Evolutionary conservation across 129 eudicot species (phyloP).

Genomic region (Chrysanthemum makinoi): DNA sequence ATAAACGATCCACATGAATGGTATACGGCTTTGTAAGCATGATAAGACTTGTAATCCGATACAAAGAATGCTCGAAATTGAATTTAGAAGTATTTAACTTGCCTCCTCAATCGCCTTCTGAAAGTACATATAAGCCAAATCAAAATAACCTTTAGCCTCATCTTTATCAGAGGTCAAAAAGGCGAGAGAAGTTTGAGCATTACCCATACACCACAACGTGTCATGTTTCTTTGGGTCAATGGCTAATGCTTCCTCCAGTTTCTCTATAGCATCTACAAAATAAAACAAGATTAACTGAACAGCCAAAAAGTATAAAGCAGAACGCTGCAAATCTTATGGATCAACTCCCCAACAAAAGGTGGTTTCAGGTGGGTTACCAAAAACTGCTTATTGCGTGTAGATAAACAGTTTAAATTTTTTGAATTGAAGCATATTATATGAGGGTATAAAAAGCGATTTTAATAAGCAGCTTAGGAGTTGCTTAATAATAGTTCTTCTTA

Average conservation of each 20-base stretch:
- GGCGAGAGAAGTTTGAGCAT: constrained; percentile 74
- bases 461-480: no score
- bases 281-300: no score
- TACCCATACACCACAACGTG: constrained; percentile 79
- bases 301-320: no score
- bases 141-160: constrained; percentile 68
- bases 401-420: no score
- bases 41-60: neutral
- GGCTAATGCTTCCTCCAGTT: constrained; percentile 72
- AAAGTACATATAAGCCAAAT: constrained; percentile 59
- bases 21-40: neutral
- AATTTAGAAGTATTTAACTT: neutral
- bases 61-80: neutral
- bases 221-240: constrained; percentile 66
- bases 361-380: no score
- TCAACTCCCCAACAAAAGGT: no score
- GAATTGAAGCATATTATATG: no score
- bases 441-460: no score
- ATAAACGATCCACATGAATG: neutral
- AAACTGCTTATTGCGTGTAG: no score
- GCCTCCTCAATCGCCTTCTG: constrained; percentile 71
- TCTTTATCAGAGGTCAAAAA: constrained; percentile 59
- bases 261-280: constrained; percentile 54
- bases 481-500: no score
- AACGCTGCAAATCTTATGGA: no score